phyloP scores from a whole-genome alignment of 495 filamentous ascomycete species.

The Penicillium dipodomyicola region DNA sequence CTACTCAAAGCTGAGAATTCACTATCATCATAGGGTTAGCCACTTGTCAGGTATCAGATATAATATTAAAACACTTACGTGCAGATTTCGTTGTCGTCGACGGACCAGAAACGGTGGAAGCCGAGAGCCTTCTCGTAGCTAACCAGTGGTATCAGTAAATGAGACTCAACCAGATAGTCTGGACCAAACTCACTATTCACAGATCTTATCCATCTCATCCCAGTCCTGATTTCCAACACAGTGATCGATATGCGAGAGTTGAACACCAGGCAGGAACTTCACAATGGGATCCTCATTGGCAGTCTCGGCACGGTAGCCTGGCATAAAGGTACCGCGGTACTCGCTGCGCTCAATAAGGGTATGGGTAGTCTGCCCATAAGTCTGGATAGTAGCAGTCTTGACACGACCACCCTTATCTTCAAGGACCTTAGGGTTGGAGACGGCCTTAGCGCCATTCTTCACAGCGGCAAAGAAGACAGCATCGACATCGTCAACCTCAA shows the following conservation, averaged over 20 bases:
- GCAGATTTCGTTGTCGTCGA: conserved; percentile 83
- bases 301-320: conserved; percentile 62
- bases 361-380: conserved; percentile 91
- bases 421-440: conserved; percentile 54
- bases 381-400: conserved; percentile 70
- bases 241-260: conserved; percentile 75
- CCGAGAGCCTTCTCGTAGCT: conserved; percentile 83
- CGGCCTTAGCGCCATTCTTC: conserved; percentile 61
- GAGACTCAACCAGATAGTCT: not conserved
- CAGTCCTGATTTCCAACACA: conserved; percentile 94
- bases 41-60: not conserved
- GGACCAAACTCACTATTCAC: conserved; percentile 58
- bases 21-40: conserved; percentile 21
- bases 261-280: conserved; percentile 55
- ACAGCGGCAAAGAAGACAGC: conserved; percentile 71
- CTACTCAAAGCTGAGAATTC: conserved; percentile 82
- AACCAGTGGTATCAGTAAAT: conserved; percentile 19
- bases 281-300: conserved; percentile 48
- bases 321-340: conserved; percentile 75
- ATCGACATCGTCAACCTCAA: conserved; percentile 81
- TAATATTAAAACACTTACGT: conserved; percentile 45
- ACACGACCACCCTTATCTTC: conserved; percentile 54
- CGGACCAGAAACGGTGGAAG: conserved; percentile 93
- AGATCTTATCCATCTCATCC: conserved; percentile 79
- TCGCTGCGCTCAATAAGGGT: conserved; percentile 67